These are phyloP conservation scores for Globisporangium spiculum DNA, from an alignment of 352 stramenopile species.

Conservation along the genomic window DNA sequence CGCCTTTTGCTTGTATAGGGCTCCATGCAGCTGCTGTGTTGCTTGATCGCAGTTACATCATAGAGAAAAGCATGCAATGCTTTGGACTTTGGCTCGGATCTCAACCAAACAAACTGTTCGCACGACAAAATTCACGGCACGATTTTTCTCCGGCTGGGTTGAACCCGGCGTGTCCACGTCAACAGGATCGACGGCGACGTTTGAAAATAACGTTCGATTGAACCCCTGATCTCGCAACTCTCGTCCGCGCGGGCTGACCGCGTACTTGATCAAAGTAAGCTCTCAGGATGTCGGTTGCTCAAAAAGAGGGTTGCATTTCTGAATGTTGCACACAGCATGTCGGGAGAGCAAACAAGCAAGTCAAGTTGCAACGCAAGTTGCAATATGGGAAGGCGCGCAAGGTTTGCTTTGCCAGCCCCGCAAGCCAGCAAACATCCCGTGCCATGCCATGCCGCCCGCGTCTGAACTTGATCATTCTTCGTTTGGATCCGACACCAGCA, in stretches of 20 bases:
- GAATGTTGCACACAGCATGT: not conserved
- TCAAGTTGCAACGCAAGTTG: slow-evolving; percentile 2
- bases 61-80: not conserved
- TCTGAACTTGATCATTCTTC: slow-evolving; percentile 33
- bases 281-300: not conserved
- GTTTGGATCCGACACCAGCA: slow-evolving; percentile 26
- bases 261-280: slow-evolving; percentile 1
- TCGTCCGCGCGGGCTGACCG: not conserved
- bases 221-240: not conserved
- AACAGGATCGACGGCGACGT: not conserved
- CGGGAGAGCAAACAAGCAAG: not conserved
- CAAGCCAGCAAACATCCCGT: not conserved
- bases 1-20: not conserved
- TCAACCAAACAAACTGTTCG: not conserved
- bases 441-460: not conserved
- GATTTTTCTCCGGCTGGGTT: not conserved
- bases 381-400: not conserved
- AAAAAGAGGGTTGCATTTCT: slow-evolving; percentile 1
- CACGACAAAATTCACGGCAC: not conserved
- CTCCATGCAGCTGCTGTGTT: not conserved
- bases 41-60: not conserved
- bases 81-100: not conserved
- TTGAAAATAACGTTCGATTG: slow-evolving; percentile 16
- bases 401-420: not conserved
- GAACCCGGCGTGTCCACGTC: slow-evolving; percentile 13